A percentile compares a stretch with the other conserved stretches of the same genome.
These are phyloP conservation scores for Pneumocystis carinii DNA, from an alignment of 1,139 yeast species.

Conservation along the genomic window DNA sequence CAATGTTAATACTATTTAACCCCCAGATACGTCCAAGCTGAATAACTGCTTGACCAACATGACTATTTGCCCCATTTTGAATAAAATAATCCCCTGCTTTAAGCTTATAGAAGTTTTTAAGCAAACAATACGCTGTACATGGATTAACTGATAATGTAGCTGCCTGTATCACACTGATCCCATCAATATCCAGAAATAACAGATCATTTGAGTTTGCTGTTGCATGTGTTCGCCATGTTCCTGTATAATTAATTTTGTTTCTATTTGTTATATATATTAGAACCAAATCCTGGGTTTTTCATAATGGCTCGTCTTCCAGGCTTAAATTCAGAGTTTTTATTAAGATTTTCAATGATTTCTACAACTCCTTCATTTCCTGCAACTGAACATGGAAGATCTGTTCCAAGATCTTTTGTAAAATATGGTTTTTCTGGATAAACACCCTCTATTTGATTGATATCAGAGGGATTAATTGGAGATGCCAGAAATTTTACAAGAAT, in stretches of 20 bases:
- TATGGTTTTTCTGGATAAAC: slow-evolving; percentile 76
- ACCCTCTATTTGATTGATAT: slow-evolving; percentile 81
- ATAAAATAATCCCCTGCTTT: slow-evolving; percentile 77
- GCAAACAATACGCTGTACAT: slow-evolving; percentile 79
- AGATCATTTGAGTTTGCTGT: slow-evolving; percentile 28
- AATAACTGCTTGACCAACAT: slow-evolving; percentile 86
- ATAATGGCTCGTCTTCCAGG: slow-evolving; percentile 90
- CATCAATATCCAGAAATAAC: slow-evolving; percentile 28
- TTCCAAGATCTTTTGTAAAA: slow-evolving; percentile 39
- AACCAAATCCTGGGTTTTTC: slow-evolving; percentile 61
- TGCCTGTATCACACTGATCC: slow-evolving; percentile 37
- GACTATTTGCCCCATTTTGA: slow-evolving; percentile 93
- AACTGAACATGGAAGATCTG: slow-evolving; percentile 47
- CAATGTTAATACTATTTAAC: slow-evolving; percentile 67
- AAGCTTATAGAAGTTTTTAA: slow-evolving; percentile 52
- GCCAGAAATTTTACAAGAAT: slow-evolving; percentile 37
- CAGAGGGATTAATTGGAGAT: slow-evolving; percentile 87
- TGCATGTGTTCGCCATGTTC: slow-evolving; percentile 83
- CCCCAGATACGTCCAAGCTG: slow-evolving; percentile 74
- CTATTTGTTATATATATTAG: neutral
- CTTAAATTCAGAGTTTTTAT: slow-evolving; percentile 28
- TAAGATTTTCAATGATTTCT: slow-evolving; percentile 64
- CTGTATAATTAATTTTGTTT: neutral
- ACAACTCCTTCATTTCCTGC: slow-evolving; percentile 93
- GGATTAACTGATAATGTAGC: slow-evolving; percentile 90